phyloP scores from a whole-genome alignment of 352 stramenopile genomes.

The Pythium aquatile region DNA sequence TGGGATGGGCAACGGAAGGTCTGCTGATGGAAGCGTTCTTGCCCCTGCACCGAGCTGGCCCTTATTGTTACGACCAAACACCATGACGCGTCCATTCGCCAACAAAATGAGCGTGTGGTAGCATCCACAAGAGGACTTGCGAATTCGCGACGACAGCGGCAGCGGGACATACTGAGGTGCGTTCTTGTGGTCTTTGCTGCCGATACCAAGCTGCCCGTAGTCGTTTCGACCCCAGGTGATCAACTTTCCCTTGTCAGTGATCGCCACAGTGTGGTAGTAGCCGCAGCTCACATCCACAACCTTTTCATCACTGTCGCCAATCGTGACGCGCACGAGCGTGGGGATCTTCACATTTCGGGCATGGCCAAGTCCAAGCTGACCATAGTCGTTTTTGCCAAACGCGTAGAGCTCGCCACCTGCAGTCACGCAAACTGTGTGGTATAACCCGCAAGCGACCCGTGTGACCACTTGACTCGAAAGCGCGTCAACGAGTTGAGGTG shows the following conservation, averaged over 20 bases:
- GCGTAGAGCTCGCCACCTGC: slow-evolving; percentile 75
- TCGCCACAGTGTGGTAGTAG: slow-evolving; percentile 82
- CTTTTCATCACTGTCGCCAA: slow-evolving; percentile 73
- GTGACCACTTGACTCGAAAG: slow-evolving; percentile 69
- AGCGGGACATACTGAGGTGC: slow-evolving; percentile 72
- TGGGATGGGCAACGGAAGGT: slow-evolving; percentile 74
- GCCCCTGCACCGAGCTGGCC: slow-evolving; percentile 75
- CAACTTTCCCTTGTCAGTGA: slow-evolving; percentile 81
- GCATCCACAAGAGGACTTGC: slow-evolving; percentile 75
- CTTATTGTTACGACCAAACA: slow-evolving; percentile 89
- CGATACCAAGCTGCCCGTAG: slow-evolving; percentile 84
- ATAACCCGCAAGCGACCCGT: slow-evolving; percentile 76
- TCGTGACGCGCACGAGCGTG: slow-evolving; percentile 59
- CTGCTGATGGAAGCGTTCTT: slow-evolving; percentile 74
- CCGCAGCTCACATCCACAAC: slow-evolving; percentile 74
- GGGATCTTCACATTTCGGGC: slow-evolving; percentile 76
- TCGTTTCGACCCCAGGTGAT: slow-evolving; percentile 87
- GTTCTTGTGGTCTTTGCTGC: slow-evolving; percentile 89
- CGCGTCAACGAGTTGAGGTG: slow-evolving; percentile 71
- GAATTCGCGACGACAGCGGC: slow-evolving; percentile 76
- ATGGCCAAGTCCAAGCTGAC: slow-evolving; percentile 80
- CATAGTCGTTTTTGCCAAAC: slow-evolving; percentile 88
- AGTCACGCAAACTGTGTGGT: slow-evolving; percentile 73
- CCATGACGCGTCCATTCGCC: slow-evolving; percentile 78
- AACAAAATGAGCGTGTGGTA: slow-evolving; percentile 83